A percentile compares a stretch with the other conserved stretches of the same genome.
phyloP scores from a whole-genome alignment of 106 monocot genomes.

The Dioscorea alata region DNA sequence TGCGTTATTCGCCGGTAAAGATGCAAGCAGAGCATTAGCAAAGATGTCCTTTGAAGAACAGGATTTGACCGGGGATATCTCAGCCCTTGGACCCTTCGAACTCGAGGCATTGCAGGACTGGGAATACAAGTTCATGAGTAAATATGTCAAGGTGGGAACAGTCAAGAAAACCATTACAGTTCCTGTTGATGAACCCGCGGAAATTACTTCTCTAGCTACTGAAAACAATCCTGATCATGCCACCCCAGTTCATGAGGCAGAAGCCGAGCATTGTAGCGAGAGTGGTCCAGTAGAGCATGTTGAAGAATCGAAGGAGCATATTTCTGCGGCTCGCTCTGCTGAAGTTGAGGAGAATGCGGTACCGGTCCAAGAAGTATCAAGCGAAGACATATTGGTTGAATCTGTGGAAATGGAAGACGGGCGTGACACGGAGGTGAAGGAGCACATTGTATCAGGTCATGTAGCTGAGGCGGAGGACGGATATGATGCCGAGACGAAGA shows the following conservation, averaged over 20 bases:
- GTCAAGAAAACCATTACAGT: slow-evolving; percentile 27
- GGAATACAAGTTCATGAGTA: slow-evolving; percentile 88
- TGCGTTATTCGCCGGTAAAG: slow-evolving; percentile 79
- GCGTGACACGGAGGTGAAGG: neutral
- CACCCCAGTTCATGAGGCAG: neutral
- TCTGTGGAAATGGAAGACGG: neutral
- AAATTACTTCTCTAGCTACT: neutral
- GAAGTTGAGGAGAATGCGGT: too few species aligned
- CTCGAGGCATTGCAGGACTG: slow-evolving; percentile 72
- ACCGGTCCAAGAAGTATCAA: too few species aligned
- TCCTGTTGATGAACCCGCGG: slow-evolving; percentile 3
- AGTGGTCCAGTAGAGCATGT: neutral
- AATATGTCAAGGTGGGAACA: slow-evolving; percentile 72
- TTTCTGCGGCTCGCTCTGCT: neutral
- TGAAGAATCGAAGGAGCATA: neutral
- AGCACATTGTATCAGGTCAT: neutral
- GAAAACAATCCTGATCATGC: neutral
- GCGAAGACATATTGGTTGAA: neutral
- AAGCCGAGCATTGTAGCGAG: neutral
- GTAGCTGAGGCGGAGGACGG: neutral
- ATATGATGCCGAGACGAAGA: neutral
- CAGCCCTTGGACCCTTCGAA: slow-evolving; percentile 68
- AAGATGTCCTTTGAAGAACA: slow-evolving; percentile 85
- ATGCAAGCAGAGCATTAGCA: slow-evolving; percentile 80
- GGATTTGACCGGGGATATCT: slow-evolving; percentile 68